Base-by-base conservation (phyloP, 371 early-diverging fungal species). In the Ecytonucleospora hepatopenaei region DNA sequence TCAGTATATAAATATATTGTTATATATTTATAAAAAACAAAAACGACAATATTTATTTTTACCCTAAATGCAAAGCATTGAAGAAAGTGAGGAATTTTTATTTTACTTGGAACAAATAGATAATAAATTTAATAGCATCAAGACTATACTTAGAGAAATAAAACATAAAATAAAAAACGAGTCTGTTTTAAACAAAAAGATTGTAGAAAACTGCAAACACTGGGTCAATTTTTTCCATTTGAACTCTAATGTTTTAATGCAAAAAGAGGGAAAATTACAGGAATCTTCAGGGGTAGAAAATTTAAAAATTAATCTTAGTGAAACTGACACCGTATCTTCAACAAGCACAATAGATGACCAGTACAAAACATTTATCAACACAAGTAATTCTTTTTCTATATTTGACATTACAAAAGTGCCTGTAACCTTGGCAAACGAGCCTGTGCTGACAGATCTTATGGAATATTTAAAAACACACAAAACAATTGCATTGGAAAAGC, bases 51-150 rank as follows among this genome's bases (percentile, higher is more conserved):
- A 40, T 40, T 40, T n/a, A 40, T 40, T 40, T 40, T 40, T 40
- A 40, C 40, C 40, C 40, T 40, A 40, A 40, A 40, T 40, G 40
- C 12, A n/a, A 12, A n/a, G n/a, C n/a, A 40, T 40, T 40, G 71
- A 76, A 51, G 53, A 65, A 21, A 67, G 72, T 21, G 76, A 76
- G 60, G 53, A 69, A 31, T 65, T 70, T 12, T 61, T 76, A n/a
- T 32, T 34, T 32, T 34, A 48, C 26, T 26, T 76, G 27, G 73
- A 76, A 55, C 61, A 76, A 54, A 27, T 76, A 48, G 76, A 76
- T 35, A 48, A 23, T 23, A 76, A 55, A 4, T 76, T 76, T 49
- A 55, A 70, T 3, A 33, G 24, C 16, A 71, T 76, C 23, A 76
- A 72, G 17, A 66, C 54, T 4, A 62, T 56, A 17, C 33, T 76